phyloP scores from a whole-genome alignment of 2,329 filamentous ascomycete genomes.

The Arthrinium phaeospermum region DNA sequence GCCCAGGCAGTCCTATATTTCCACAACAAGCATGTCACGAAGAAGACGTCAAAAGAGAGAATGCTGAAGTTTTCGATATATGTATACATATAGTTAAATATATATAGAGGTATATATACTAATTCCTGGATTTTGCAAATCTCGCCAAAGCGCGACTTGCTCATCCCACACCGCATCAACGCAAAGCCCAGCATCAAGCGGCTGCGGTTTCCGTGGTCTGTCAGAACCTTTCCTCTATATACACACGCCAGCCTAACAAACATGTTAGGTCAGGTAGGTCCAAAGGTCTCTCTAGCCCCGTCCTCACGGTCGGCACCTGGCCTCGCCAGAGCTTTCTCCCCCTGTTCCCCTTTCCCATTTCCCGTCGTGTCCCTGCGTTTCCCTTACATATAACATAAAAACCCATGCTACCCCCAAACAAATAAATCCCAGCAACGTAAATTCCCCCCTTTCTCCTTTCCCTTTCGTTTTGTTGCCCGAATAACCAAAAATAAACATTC shows the following conservation, averaged over 20 bases:
- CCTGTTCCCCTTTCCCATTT: not conserved
- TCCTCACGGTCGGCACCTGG: not conserved
- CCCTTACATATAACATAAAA: not conserved
- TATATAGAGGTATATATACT: not conserved
- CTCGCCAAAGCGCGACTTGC: not conserved
- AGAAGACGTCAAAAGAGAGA: not conserved
- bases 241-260: not conserved
- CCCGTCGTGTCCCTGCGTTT: not conserved
- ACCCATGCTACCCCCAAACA: not conserved
- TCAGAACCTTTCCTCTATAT: not conserved
- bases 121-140: conserved; percentile 11
- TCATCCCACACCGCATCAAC: conserved; percentile 14
- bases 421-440: not conserved
- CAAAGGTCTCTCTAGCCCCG: not conserved
- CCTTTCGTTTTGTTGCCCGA: not conserved
- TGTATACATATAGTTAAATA: not conserved
- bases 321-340: conserved; percentile 15
- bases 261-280: not conserved
- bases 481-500: not conserved
- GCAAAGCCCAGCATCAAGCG: conserved; percentile 16
- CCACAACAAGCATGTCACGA: not conserved
- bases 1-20: not conserved
- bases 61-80: not conserved
- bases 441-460: not conserved
- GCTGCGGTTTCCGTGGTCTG: conserved; percentile 13